Evolutionary conservation across 2,329 filamentous ascomycete genomes (phyloP).

Genomic region (Sordariomycetes sp.): DNA sequence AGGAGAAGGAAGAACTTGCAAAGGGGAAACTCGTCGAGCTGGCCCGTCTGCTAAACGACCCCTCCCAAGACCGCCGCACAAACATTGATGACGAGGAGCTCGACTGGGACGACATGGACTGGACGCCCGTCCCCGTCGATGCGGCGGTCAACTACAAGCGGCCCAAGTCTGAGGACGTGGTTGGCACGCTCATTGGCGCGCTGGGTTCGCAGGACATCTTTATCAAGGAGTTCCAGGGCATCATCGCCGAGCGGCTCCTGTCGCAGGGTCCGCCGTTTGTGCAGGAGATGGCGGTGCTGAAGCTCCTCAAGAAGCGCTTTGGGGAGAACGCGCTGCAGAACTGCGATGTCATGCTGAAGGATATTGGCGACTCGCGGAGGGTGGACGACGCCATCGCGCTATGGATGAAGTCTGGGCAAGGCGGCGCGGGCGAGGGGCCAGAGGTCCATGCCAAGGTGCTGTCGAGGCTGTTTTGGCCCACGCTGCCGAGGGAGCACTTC

Average conservation of each 20-base stretch:
- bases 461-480: slow-evolving; percentile 88
- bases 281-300: slow-evolving; percentile 70
- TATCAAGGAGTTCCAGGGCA: slow-evolving; percentile 83
- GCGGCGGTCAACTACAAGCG: slow-evolving; percentile 86
- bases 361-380: slow-evolving; percentile 70
- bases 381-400: slow-evolving; percentile 38
- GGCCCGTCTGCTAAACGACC: slow-evolving; percentile 50
- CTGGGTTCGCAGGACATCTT: slow-evolving; percentile 86
- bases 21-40: slow-evolving; percentile 50
- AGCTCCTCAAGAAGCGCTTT: slow-evolving; percentile 78
- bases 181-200: slow-evolving; percentile 77
- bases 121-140: slow-evolving; percentile 86
- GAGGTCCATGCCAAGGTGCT: slow-evolving; percentile 71
- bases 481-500: slow-evolving; percentile 58
- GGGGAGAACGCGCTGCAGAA: slow-evolving; percentile 78
- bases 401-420: slow-evolving; percentile 6
- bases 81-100: slow-evolving; percentile 54
- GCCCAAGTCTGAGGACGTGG: slow-evolving; percentile 78
- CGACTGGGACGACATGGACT: slow-evolving; percentile 86
- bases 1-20: slow-evolving; percentile 21
- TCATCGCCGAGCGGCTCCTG: slow-evolving; percentile 72
- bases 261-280: slow-evolving; percentile 55
- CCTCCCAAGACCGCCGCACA: slow-evolving; percentile 36
- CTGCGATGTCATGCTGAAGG: slow-evolving; percentile 94
- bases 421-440: slow-evolving; percentile 12